Base-by-base conservation (phyloP, 139 green algal genomes). In the Chlamydomonas incerta region DNA sequence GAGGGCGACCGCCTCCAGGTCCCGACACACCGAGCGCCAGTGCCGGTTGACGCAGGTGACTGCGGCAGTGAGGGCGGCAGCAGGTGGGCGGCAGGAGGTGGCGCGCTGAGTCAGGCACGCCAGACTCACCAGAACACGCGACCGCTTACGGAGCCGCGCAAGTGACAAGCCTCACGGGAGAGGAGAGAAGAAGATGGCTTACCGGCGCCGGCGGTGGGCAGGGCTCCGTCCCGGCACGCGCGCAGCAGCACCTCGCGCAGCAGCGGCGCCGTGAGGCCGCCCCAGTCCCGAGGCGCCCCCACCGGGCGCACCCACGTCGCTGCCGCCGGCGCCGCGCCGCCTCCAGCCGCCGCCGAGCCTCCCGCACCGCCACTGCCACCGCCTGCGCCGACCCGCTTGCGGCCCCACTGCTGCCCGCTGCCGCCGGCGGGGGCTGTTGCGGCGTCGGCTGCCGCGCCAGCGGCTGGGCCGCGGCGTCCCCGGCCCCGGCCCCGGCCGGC, bases 211-310 rank as follows among this genome's bases (percentile, higher is more conserved):
- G 75, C 75, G 3, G 37, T 62, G 26, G 75, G 75, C 35, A 83
- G 60, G 37, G 75, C 75, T 3, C 60, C 60, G 20, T 41, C 28
- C 28, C 37, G 28, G n/a, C 60, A 73, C 3, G 75, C 75, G 4
- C 35, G 75, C 28, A 15, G 35, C 8, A 83, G 75, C 60, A 83
- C 60, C 35, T 58, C 11, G 26, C 17, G 26, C 60, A 83, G 41
- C 62, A 83, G 57, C 60, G 75, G 60, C 13, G 60, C 60, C 35
- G 75, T 83, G 2, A 83, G 75, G 37, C 75, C 29, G 60, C 75
- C 41, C 75, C 75, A 83, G 75, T 83, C 75, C 0, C 58, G 31
- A 5, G 41, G 41, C 41, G 41, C 41, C 41, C 41, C 41, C 41
- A 8, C 41, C 41, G 41, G 41, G 6, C 41, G 41, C 41, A 50